A percentile compares a stretch with the other conserved stretches of the same genome.
Evolutionary conservation across 2,329 filamentous ascomycete genomes (phyloP).

Genomic region (Madurella mycetomatis): DNA sequence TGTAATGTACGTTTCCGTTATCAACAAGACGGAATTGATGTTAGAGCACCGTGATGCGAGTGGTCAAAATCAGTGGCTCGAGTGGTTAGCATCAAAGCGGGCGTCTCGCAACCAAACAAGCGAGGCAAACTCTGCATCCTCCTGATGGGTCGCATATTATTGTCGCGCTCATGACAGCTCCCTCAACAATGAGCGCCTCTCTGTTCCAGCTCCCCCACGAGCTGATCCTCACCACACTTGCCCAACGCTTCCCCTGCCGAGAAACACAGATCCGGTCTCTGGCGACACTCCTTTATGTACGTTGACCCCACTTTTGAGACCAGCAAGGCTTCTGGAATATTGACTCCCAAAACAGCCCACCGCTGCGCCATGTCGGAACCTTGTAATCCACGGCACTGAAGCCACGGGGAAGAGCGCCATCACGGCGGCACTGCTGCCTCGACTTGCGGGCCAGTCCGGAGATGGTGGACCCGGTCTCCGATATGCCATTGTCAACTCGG

Average conservation of each 20-base stretch:
- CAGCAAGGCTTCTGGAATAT: constrained; percentile 9
- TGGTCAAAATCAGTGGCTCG: no score
- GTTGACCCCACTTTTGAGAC: constrained; percentile 14
- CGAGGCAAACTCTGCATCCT: no score
- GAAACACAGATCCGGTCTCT: constrained; percentile 57
- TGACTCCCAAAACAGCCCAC: constrained; percentile 45
- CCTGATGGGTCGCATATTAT: no score
- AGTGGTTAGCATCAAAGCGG: no score
- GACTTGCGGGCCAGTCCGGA: constrained; percentile 35
- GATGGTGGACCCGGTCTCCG: constrained; percentile 41
- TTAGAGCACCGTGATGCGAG: no score
- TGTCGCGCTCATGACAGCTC: no score
- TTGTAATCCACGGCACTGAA: constrained; percentile 79
- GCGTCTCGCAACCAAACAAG: no score
- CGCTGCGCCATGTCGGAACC: constrained; percentile 65
- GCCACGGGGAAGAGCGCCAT: constrained; percentile 83
- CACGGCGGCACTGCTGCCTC: constrained; percentile 55
- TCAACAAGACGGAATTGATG: no score
- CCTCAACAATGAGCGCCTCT: constrained; percentile 52
- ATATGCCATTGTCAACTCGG: constrained; percentile 61
- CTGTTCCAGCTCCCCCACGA: constrained; percentile 53
- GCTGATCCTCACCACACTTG: constrained; percentile 41
- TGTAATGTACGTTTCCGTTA: no score
- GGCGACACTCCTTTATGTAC: constrained; percentile 50
- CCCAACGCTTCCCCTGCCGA: constrained; percentile 51